Evolutionary conservation across 163 green algal species (phyloP).

Genomic region (Prototheca wickerhamii): DNA sequence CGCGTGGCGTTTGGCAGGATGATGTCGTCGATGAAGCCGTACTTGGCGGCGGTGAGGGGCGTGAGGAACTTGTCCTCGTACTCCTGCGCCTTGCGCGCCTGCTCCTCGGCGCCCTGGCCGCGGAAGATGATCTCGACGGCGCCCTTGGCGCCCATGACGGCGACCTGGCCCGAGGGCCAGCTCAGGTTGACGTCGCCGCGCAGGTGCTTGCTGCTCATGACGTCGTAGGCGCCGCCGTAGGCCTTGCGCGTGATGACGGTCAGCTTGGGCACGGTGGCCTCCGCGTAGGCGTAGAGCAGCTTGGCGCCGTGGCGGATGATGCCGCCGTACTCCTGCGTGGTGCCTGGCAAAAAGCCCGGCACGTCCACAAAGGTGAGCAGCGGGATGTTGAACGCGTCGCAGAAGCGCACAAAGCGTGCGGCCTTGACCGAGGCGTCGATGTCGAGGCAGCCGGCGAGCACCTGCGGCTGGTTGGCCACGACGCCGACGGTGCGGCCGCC

Average conservation of each 20-base stretch:
- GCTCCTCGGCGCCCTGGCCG: neutral
- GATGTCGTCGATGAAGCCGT: slow-evolving; percentile 59
- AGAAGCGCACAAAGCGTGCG: slow-evolving; percentile 66
- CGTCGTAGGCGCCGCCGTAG: slow-evolving; percentile 64
- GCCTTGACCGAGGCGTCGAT: slow-evolving; percentile 61
- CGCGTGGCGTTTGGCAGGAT: slow-evolving; percentile 46
- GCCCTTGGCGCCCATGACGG: slow-evolving; percentile 64
- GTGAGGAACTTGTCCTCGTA: slow-evolving; percentile 54
- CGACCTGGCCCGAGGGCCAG: slow-evolving; percentile 60
- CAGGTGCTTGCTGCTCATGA: slow-evolving; percentile 57
- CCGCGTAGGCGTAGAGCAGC: slow-evolving; percentile 63
- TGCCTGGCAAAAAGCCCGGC: slow-evolving; percentile 61
- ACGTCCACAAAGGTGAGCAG: slow-evolving; percentile 66
- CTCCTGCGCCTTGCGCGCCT: slow-evolving; percentile 16
- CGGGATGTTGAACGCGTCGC: slow-evolving; percentile 64
- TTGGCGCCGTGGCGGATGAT: slow-evolving; percentile 66
- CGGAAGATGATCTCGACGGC: slow-evolving; percentile 57
- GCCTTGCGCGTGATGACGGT: slow-evolving; percentile 66
- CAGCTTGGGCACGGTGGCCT: slow-evolving; percentile 66
- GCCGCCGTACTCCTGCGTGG: slow-evolving; percentile 49
- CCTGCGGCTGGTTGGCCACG: slow-evolving; percentile 58
- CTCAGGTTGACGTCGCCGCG: slow-evolving; percentile 54
- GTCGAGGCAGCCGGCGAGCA: slow-evolving; percentile 60
- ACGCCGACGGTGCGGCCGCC: slow-evolving; percentile 51
- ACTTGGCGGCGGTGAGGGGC: slow-evolving; percentile 35